Percentiles rank a stretch among this genome's conserved stretches.
Conservation (phyloP, 352 stramenopile species). For the Pythium monospermum region DNA sequence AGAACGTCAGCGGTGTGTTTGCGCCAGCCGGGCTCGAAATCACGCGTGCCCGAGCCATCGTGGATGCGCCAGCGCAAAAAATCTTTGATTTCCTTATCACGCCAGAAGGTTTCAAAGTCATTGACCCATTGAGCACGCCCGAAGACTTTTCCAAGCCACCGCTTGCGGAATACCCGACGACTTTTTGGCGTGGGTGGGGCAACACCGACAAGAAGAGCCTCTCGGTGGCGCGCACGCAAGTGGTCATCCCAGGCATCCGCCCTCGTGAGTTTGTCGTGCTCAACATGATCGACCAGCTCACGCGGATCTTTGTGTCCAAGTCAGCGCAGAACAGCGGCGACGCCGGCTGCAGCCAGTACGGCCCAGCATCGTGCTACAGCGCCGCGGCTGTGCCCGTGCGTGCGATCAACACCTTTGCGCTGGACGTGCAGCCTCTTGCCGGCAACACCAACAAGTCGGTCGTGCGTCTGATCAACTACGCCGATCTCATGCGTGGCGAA, state of each 20-base stretch:
- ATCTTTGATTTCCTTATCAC: slow-evolving; percentile 34
- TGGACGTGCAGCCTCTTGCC: slow-evolving; percentile 15
- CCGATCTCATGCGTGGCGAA: slow-evolving; percentile 7
- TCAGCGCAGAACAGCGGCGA: slow-evolving; percentile 12
- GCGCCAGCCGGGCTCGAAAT: slow-evolving; percentile 18
- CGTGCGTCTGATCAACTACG: slow-evolving; percentile 22
- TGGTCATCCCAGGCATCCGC: slow-evolving; percentile 15
- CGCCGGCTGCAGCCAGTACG: slow-evolving; percentile 18
- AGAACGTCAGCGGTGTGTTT: slow-evolving; percentile 28
- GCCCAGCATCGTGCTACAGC: slow-evolving; percentile 10
- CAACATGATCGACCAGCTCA: slow-evolving; percentile 21
- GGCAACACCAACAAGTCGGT: slow-evolving; percentile 14
- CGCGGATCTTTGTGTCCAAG: slow-evolving; percentile 23
- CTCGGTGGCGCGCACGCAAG: slow-evolving; percentile 18
- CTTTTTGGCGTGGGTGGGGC: slow-evolving; percentile 17
- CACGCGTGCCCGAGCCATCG: slow-evolving; percentile 21
- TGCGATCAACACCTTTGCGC: slow-evolving; percentile 18
- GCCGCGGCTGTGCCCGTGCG: slow-evolving; percentile 8
- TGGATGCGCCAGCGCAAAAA: slow-evolving; percentile 24
- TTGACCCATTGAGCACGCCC: slow-evolving; percentile 27
- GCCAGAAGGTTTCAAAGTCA: slow-evolving; percentile 26
- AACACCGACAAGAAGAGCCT: slow-evolving; percentile 26
- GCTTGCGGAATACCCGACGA: slow-evolving; percentile 21
- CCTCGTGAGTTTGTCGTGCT: slow-evolving; percentile 22
- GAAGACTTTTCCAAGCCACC: slow-evolving; percentile 29